Conservation (phyloP, 23 red algal species). For the Gracilaria caudata region DNA sequence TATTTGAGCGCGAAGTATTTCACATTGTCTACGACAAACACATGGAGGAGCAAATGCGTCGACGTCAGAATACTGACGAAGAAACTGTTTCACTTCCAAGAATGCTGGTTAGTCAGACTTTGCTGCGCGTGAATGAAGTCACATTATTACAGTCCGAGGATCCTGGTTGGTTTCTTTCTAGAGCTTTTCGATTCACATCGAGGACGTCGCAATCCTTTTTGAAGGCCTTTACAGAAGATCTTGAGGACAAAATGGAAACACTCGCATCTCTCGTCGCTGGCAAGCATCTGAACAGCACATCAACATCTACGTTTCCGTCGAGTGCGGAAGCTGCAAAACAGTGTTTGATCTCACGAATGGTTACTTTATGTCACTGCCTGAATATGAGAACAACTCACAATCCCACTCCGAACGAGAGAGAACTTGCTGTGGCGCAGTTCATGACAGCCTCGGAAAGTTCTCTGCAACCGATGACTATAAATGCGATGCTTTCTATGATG, state of each 20-base stretch:
- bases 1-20: neutral
- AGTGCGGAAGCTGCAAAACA: neutral
- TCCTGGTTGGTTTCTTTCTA: slow-evolving; percentile 22
- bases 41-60: neutral
- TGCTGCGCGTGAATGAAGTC: neutral
- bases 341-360: neutral
- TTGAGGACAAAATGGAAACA: slow-evolving; percentile 20
- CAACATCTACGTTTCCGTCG: neutral
- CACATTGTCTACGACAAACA: neutral
- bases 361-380: neutral
- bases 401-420: neutral
- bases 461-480: neutral
- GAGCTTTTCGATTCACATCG: slow-evolving; percentile 44
- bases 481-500: neutral
- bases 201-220: slow-evolving; percentile 31
- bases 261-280: neutral
- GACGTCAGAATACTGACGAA: neutral
- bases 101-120: neutral
- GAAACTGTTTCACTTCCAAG: neutral
- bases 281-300: neutral
- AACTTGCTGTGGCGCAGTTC: neutral
- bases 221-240: neutral
- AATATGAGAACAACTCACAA: neutral
- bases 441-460: neutral
- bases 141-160: slow-evolving; percentile 31